Conservation (phyloP, 345 rosid species). For the Cardamine occulta region DNA sequence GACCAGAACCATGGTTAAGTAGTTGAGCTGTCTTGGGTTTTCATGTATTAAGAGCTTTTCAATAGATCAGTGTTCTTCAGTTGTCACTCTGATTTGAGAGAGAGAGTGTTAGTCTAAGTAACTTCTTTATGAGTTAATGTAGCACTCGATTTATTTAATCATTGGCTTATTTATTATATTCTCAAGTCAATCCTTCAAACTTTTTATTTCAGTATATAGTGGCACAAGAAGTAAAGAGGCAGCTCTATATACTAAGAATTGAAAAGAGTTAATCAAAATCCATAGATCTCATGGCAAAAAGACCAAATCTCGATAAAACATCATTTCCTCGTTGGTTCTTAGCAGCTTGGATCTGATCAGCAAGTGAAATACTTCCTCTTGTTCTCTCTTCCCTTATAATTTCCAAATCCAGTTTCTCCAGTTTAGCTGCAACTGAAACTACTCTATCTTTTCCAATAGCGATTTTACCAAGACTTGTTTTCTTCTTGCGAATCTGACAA, state of each 20-base stretch:
- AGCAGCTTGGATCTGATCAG: slow-evolving; percentile 83
- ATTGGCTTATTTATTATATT: slow-evolving; percentile 5
- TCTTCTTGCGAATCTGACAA: slow-evolving; percentile 67
- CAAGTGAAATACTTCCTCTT: slow-evolving; percentile 62
- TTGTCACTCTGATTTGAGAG: not conserved
- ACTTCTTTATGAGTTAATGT: not conserved
- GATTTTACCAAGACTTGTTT: slow-evolving; percentile 45
- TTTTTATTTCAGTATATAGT: not conserved
- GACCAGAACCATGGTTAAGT: slow-evolving; percentile 7
- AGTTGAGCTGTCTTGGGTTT: slow-evolving; percentile 27
- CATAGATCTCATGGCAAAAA: slow-evolving; percentile 33
- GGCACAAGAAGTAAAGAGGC: slow-evolving; percentile 15
- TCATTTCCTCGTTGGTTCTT: slow-evolving; percentile 53
- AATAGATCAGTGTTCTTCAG: not conserved
- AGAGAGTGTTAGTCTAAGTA: not conserved
- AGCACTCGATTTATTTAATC: not conserved
- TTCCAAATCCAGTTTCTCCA: slow-evolving; percentile 69
- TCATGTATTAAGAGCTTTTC: slow-evolving; percentile 12
- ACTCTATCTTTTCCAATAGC: slow-evolving; percentile 38
- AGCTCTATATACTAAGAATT: slow-evolving; percentile 18
- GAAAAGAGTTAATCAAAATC: slow-evolving; percentile 28
- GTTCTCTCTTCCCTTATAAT: slow-evolving; percentile 58
- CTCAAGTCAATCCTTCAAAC: not conserved
- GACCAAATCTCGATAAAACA: slow-evolving; percentile 24
- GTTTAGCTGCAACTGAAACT: slow-evolving; percentile 45